Conservation (phyloP, 495 filamentous ascomycete species). For the Trichoderma gamsii region DNA sequence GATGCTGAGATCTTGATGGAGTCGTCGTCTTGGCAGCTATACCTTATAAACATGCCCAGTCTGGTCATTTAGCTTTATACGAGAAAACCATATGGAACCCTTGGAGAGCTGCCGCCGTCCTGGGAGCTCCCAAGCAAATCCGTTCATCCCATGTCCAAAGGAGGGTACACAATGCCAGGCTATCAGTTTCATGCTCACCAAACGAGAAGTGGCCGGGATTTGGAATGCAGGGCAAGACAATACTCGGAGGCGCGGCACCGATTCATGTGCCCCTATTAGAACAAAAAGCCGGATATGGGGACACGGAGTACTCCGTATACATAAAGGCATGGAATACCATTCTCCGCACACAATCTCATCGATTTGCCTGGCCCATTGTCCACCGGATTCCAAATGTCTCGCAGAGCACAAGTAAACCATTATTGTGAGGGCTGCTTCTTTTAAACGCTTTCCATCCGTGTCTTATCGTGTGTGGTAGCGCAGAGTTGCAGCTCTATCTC, state of each 20-base stretch:
- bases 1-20: background rate
- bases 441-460: background rate
- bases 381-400: background rate
- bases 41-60: too few relatives aligned
- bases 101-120: background rate
- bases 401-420: background rate
- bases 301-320: conserved; percentile 7
- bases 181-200: conserved; percentile 11
- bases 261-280: background rate
- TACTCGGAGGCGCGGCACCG: background rate
- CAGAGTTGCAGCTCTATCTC: background rate
- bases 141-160: background rate
- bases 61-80: background rate
- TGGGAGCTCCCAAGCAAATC: background rate
- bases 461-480: background rate
- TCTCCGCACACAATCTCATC: background rate
- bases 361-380: background rate
- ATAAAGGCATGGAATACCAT: background rate
- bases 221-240: background rate
- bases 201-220: background rate
- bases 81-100: background rate
- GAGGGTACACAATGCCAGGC: background rate
- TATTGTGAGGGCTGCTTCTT: background rate
- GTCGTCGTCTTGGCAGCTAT: background rate
- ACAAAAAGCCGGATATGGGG: background rate